Base-by-base conservation (phyloP, 192 early-diverging fungal species). In the Glomus cerebriforme region DNA sequence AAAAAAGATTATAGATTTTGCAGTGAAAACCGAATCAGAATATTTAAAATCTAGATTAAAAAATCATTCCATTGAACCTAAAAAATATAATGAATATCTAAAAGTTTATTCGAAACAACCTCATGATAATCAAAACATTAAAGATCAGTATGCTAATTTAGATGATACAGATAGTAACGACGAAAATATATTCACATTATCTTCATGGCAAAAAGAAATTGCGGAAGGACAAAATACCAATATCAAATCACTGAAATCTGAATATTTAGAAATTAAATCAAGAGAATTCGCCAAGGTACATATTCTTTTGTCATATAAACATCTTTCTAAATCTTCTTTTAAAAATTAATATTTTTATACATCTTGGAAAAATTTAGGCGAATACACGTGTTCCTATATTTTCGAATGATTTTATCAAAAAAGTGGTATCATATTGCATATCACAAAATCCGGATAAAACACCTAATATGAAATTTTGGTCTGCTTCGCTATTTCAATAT, bases 391-490 rank as follows among this genome's bases (percentile, higher is more conserved):
- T 6, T 9, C 66, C 66, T 39, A 22, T 39, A 68, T 68, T 68
- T 19, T 39, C 66, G 19, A 39, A 39, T 37, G n/a, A 43, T 37
- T 68, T 68, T 68, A 68, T 68, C 35, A 31, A 43, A 68, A 68
- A 17, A 37, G n/a, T 68, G 3, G 32, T 68, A 10, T 31, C 31
- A n/a, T 68, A 68, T 68, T 68, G 66, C 10, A 37, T 68, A 39
- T 43, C 66, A n/a, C 29, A 26, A 68, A 37, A 68, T 43, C 9
- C 66, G 2, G 66, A 68, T 68, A 35, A 35, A 8, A 68, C 31
- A 1, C 66, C 66, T 24, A 68, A 68, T n/a, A 37, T 68, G 32
- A 68, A 68, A n/a, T 68, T 32, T 26, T 68, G 66, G 66, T 31
- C 35, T 1, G 19, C 66, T n/a, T 22, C 31, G 7, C 6, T 68